Base-by-base conservation (phyloP, 2,329 filamentous ascomycete genomes). In the Fusarium longipes region DNA sequence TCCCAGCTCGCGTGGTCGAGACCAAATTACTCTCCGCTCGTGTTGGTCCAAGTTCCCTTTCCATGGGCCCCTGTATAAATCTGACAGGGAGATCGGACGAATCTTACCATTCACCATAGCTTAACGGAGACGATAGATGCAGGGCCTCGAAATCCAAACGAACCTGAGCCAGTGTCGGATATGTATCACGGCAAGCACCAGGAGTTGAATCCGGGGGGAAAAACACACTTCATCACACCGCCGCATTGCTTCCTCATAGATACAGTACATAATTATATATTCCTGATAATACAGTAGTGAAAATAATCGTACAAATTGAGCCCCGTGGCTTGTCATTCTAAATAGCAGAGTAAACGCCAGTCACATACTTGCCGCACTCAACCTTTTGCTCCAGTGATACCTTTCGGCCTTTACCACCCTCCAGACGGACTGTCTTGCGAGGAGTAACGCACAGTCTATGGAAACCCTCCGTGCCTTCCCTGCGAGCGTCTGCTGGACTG, bases 401-500 rank as follows among this genome's bases (percentile, higher is more conserved):
- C 75, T 85, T 92, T 73, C 91, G 83, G 3, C 92, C 91, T 69
- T 82, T 84, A 48, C 84, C 84, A 11, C 78, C 82, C 58, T 82
- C 81, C 9, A 96, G 77, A 57, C 84, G 87, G 20, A 91, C 90
- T 67, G 86, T 92, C 68, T 90, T 87, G 70, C 86, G 82, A 36
- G 94, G 94, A 58, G 93, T 93, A 68, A 97, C 87, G 77, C 96
- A 86, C 60, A 97, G 88, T 33, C 94, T 83, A 76, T 93, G 88
- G 73, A 89, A 84, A 70, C 93, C 91, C 62, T 84, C 77, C 32
- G 74, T 85, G 53, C 88, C 85, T 10, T 86, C 84, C 63, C 86
- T 84, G 72, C 86, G 83, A 59, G 84, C 84, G 70, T 90, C 90
- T 0, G 83, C 85, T 45, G 75, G 70, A 14, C 85, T 79, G 64